A percentile compares a stretch with the other conserved stretches of the same genome.
phyloP scores from a whole-genome alignment of 371 early-diverging fungal species.

The Racocetra persica region DNA sequence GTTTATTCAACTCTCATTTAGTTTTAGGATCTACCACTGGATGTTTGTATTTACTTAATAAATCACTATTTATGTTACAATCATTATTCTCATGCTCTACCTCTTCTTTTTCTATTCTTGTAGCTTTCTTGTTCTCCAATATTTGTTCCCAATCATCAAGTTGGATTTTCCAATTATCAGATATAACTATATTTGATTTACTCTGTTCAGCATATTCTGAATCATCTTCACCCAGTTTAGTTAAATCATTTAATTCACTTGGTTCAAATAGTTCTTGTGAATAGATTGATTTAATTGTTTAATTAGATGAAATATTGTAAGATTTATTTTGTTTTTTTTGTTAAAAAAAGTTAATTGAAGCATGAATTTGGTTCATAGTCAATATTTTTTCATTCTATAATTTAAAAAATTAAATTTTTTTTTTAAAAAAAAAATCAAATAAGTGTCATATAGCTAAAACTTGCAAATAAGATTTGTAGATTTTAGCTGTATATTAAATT shows the following conservation, averaged over 20 bases:
- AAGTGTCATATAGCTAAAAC: no score
- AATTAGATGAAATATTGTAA: no score
- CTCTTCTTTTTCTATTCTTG: slow-evolving; percentile 1
- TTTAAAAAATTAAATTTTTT: no score
- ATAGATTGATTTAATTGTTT: no score
- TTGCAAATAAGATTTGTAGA: no score
- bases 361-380: slow-evolving; percentile 28
- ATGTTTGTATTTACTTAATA: slow-evolving; percentile 16
- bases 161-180: neutral
- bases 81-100: slow-evolving; percentile 15
- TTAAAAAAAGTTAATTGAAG: slow-evolving; percentile 29
- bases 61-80: slow-evolving; percentile 4
- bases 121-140: neutral
- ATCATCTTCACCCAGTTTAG: neutral
- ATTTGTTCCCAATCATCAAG: slow-evolving; percentile 22
- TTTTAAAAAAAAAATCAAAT: slow-evolving; percentile 2
- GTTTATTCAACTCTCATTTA: slow-evolving; percentile 32
- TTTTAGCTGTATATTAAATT: no score
- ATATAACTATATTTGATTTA: no score
- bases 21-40: slow-evolving; percentile 8
- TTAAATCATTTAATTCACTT: no score
- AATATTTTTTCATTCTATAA: slow-evolving; percentile 37
- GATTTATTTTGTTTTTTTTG: neutral
- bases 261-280: no score
- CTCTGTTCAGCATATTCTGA: no score